phyloP scores from a whole-genome alignment of 1,284 basidiomycete species.

The Gomphus sp. region DNA sequence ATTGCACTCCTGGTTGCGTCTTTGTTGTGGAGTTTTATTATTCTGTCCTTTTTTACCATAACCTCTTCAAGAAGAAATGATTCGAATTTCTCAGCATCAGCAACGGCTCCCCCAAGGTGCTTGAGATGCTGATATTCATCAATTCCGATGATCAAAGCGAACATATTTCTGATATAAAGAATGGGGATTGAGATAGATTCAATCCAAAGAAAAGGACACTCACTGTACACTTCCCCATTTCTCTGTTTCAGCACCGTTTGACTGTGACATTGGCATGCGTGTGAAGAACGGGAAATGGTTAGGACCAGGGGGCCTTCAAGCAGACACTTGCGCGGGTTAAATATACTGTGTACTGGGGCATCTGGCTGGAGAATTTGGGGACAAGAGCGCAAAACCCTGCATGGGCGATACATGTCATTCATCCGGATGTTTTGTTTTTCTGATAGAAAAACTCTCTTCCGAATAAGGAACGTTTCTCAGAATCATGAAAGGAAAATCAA shows the following conservation, averaged over 20 bases:
- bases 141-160: not conserved
- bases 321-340: too few relatives aligned
- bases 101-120: not conserved
- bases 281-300: too few relatives aligned
- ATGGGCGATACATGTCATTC: too few relatives aligned
- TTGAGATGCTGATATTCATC: not conserved
- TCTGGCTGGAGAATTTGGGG: too few relatives aligned
- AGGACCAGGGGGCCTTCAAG: too few relatives aligned
- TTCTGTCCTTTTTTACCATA: not conserved
- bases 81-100: not conserved
- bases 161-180: not conserved
- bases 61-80: not conserved
- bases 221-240: conserved; percentile 14
- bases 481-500: too few relatives aligned
- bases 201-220: not conserved
- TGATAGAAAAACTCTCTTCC: too few relatives aligned
- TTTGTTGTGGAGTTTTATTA: not conserved
- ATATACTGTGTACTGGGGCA: too few relatives aligned
- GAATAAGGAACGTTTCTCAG: too few relatives aligned
- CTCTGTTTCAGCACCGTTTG: conserved; percentile 16
- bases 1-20: not conserved
- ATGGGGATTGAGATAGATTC: not conserved
- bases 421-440: too few relatives aligned
- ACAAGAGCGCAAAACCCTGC: too few relatives aligned
- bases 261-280: too few relatives aligned